Percentiles rank a stretch among this genome's conserved stretches.
Evolutionary conservation across 306 rosid genomes (phyloP).

Genomic region (cucumber (Cucumis sativus)): DNA sequence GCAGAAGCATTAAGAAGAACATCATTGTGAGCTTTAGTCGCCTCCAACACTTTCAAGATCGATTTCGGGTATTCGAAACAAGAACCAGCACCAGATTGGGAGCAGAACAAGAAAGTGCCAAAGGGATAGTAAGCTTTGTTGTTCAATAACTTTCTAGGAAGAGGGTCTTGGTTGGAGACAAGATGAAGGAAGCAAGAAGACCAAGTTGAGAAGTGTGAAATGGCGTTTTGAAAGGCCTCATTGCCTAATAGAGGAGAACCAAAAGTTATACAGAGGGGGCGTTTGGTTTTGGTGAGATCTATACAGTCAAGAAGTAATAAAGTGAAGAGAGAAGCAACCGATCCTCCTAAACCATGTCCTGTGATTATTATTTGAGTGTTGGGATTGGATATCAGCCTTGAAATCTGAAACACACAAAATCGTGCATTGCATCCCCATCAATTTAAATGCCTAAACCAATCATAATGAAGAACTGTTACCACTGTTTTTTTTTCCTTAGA

Average conservation of each 20-base stretch:
- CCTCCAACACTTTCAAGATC: slow-evolving; percentile 15
- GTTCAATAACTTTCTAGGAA: slow-evolving; percentile 13
- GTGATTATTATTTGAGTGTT: slow-evolving; percentile 28
- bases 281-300: slow-evolving; percentile 18
- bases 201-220: slow-evolving; percentile 35
- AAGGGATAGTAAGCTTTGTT: slow-evolving; percentile 28
- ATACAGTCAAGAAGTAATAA: slow-evolving; percentile 27
- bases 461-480: neutral
- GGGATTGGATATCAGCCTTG: neutral
- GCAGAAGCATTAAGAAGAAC: neutral
- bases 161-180: slow-evolving; percentile 33
- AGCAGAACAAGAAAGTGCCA: slow-evolving; percentile 55
- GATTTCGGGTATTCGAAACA: slow-evolving; percentile 35
- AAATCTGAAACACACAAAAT: slow-evolving; percentile 13
- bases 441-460: neutral
- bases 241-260: slow-evolving; percentile 64
- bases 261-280: slow-evolving; percentile 63
- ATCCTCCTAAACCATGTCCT: slow-evolving; percentile 52
- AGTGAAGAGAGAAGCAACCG: slow-evolving; percentile 65
- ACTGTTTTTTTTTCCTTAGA: too few species aligned
- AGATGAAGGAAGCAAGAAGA: slow-evolving; percentile 58
- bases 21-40: neutral
- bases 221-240: slow-evolving; percentile 16
- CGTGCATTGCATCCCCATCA: neutral
- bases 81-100: slow-evolving; percentile 16